Percentiles rank a stretch among this genome's conserved stretches.
phyloP scores from a whole-genome alignment of 2,329 filamentous ascomycete genomes.

The Phaeomoniella chlamydospora region DNA sequence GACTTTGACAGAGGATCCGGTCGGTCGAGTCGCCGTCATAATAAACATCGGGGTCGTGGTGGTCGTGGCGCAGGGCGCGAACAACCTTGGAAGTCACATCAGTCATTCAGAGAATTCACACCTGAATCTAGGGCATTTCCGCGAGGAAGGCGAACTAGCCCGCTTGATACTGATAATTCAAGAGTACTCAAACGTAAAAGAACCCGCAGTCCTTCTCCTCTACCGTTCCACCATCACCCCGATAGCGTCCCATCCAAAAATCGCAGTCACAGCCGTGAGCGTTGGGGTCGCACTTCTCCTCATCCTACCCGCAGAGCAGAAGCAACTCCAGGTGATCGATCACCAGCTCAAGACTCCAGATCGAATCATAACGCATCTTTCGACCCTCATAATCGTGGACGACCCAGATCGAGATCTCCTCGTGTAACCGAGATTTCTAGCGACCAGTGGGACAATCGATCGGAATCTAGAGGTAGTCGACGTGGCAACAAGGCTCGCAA shows the following conservation, averaged over 20 bases:
- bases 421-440: not conserved
- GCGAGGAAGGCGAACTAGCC: not conserved
- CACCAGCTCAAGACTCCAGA: conserved; percentile 17
- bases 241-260: not conserved
- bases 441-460: not conserved
- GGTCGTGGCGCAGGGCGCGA: not conserved
- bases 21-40: not conserved
- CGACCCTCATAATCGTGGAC: conserved; percentile 14
- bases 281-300: conserved; percentile 15
- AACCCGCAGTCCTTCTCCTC: conserved; percentile 11
- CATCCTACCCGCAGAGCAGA: not conserved
- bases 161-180: conserved; percentile 8
- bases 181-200: conserved; percentile 10
- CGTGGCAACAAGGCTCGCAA: not conserved
- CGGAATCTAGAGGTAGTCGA: not conserved
- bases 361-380: conserved; percentile 10
- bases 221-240: conserved; percentile 1
- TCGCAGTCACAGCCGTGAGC: conserved; percentile 23
- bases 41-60: not conserved
- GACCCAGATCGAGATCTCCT: conserved; percentile 17
- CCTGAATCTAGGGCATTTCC: not conserved
- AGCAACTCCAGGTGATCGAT: conserved; percentile 5
- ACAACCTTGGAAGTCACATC: not conserved
- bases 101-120: not conserved
- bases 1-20: not conserved